Evolutionary conservation across 1,284 basidiomycete species (phyloP).

Genomic region (Fomes fomentarius): DNA sequence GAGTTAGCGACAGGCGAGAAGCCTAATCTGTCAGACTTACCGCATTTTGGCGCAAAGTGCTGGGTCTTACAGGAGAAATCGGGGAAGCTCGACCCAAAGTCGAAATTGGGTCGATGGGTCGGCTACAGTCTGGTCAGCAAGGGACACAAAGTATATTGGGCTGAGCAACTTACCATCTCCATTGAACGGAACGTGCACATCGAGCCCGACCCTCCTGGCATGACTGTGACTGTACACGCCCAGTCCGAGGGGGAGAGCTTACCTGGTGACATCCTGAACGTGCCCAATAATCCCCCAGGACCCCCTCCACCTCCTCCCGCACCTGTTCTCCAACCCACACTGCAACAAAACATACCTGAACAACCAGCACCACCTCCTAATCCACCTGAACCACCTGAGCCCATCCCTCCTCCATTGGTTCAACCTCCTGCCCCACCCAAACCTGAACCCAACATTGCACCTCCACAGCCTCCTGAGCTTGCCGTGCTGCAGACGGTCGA

Average conservation of each 20-base stretch:
- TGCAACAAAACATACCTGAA: background rate
- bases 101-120: conserved; percentile 29
- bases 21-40: conserved; percentile 17
- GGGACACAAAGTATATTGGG: conserved; percentile 40
- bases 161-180: conserved; percentile 28
- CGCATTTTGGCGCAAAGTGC: conserved; percentile 10
- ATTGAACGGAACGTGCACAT: conserved; percentile 38
- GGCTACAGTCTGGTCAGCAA: conserved; percentile 35
- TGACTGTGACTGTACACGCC: background rate
- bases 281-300: background rate
- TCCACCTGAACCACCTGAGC: background rate
- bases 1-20: conserved; percentile 19
- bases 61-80: conserved; percentile 5
- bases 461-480: background rate
- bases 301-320: background rate
- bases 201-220: conserved; percentile 4
- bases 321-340: background rate
- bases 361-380: background rate
- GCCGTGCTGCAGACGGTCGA: background rate
- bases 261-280: conserved; percentile 6
- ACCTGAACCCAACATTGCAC: background rate
- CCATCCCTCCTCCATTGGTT: background rate
- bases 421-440: background rate
- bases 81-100: background rate
- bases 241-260: conserved; percentile 13